Evolutionary conservation across 495 filamentous ascomycete genomes (phyloP), one percentile per base, ranked within the genome.

Genomic region (Aspergillus mulundensis): DNA sequence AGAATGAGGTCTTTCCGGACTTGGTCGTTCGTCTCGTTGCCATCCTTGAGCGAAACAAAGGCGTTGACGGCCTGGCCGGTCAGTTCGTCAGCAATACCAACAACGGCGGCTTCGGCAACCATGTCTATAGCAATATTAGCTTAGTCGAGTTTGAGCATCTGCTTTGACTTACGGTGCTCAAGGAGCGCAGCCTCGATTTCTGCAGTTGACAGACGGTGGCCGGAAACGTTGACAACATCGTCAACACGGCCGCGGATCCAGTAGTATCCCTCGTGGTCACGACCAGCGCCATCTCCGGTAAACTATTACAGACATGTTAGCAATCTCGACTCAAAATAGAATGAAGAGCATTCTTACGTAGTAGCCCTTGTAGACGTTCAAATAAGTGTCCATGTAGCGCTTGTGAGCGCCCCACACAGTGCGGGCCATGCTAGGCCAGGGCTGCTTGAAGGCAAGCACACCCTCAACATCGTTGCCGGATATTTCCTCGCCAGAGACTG

Each of bases 191-290:
- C 94, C 74, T 98, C 94, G 58, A 98, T 97, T 73, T 98, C 94
- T 43, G 94, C 94, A 16, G 95, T 99, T 12, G 93, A 97, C 42
- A 99, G 80, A 70, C 94, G 85, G 69, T 99, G 95, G 28, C 94
- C 94, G 57, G 87, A 91, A 48, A 99, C 94, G 69, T 97, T 99
- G 67, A 99, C 93, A 53, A 97, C 94, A 63, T 99, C 94, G 67
- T 99, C 94, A 25, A 97, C 94, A 76, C 94, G 90, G 46, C 94
- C 95, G 54, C 95, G 91, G 72, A 99, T 97, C 95, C 95, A 97
- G 83, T 97, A 97, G 79, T 97, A 97, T 49, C 94, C 94, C 61
- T 99, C 95, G 73, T 96, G 90, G 70, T 99, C 94, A 65, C 95
- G 88, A 59, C 89, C 95, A 54, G 95, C 94, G 62, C 95, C 95